A percentile compares a stretch with the other conserved stretches of the same genome.
phyloP scores from a whole-genome alignment of 352 stramenopile genomes.

The Pythium sp. region DNA sequence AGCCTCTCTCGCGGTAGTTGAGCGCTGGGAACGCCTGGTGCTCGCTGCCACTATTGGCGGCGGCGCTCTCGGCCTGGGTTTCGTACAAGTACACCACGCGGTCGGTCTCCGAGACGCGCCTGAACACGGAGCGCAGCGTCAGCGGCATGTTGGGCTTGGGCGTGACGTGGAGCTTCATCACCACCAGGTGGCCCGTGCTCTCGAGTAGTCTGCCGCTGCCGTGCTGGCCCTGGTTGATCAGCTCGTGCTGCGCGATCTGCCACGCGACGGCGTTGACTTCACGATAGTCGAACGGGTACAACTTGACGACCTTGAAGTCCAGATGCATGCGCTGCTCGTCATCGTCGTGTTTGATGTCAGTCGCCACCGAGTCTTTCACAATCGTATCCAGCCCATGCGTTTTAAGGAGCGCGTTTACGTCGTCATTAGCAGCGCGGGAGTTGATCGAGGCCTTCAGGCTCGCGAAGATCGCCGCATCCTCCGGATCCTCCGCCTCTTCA shows the following conservation, averaged over 20 bases:
- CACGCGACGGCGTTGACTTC: constrained; percentile 1
- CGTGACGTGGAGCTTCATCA: background rate
- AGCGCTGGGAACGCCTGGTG: background rate
- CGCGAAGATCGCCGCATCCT: constrained; percentile 1
- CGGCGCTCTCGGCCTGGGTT: background rate
- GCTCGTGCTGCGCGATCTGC: background rate
- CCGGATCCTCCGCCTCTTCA: background rate
- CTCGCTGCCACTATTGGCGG: background rate
- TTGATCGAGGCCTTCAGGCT: background rate
- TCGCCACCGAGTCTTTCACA: background rate
- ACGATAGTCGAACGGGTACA: constrained; percentile 12
- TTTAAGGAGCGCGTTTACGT: background rate
- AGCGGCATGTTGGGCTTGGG: background rate
- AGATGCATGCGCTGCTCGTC: background rate
- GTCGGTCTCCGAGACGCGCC: background rate
- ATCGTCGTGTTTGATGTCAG: background rate
- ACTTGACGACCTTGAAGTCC: constrained; percentile 7
- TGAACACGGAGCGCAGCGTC: constrained; percentile 1
- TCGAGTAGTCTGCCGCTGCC: background rate
- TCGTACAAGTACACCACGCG: constrained; percentile 10
- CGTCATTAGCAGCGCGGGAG: background rate
- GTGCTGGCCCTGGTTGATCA: background rate
- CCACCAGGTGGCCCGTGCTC: background rate
- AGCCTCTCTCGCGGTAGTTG: background rate
- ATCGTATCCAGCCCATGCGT: background rate